A percentile compares a stretch with the other conserved stretches of the same genome.
These are phyloP conservation scores for Parastagonospora avenae DNA, from an alignment of 2,329 filamentous ascomycete genomes.

Conservation along the genomic window DNA sequence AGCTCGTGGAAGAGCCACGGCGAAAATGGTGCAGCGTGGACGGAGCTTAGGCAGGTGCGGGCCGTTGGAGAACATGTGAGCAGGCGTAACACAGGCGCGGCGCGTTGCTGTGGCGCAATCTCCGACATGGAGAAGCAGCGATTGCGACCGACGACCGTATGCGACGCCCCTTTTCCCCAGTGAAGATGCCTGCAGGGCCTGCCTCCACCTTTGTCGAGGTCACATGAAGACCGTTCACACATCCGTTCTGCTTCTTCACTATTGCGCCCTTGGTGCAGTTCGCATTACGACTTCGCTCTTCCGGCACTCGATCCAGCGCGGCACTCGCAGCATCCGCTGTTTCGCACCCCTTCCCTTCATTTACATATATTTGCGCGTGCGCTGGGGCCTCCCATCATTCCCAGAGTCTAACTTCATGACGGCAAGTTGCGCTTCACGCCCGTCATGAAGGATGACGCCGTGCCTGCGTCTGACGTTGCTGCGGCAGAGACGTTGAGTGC, in stretches of 20 bases:
- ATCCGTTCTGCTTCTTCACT: constrained; percentile 9
- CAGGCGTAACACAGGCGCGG: constrained; percentile 27
- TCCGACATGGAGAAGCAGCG: constrained; percentile 18
- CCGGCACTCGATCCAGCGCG: constrained; percentile 6
- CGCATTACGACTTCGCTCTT: constrained; percentile 8
- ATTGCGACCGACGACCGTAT: constrained; percentile 6
- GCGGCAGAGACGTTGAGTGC: constrained; percentile 8
- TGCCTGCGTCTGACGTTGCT: constrained; percentile 25
- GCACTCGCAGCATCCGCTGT: constrained; percentile 20
- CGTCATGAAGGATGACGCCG: constrained; percentile 42
- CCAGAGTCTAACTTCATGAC: constrained; percentile 32
- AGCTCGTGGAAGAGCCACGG: no score
- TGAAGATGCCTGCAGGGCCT: constrained; percentile 15
- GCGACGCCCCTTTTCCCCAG: constrained; percentile 27
- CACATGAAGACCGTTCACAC: constrained; percentile 11
- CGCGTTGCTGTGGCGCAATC: constrained; percentile 20
- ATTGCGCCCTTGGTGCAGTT: constrained; percentile 20
- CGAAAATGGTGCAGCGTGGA: neutral
- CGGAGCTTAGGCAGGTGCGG: constrained; percentile 12
- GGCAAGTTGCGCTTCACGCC: constrained; percentile 29
- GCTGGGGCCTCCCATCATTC: constrained; percentile 29
- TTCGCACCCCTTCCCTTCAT: constrained; percentile 30
- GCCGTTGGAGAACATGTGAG: constrained; percentile 19
- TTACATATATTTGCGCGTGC: constrained; percentile 21
- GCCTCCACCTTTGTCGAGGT: constrained; percentile 8